Evolutionary conservation across 2,329 filamentous ascomycete species (phyloP).

Genomic region (Didymella pinodella): DNA sequence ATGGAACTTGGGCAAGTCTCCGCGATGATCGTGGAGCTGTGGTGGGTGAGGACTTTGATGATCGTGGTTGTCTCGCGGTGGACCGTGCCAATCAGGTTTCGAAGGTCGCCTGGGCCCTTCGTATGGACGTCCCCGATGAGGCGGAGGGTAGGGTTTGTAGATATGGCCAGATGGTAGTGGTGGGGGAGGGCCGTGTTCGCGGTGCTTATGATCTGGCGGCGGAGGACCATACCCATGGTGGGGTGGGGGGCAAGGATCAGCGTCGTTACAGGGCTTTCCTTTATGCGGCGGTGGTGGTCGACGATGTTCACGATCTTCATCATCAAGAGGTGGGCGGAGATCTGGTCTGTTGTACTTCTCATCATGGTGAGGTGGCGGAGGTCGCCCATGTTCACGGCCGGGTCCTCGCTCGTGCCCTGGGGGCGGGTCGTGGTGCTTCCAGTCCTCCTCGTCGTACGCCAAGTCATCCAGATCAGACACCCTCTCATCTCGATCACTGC

Average conservation of each 20-base stretch:
- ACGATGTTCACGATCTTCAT: too few relatives aligned
- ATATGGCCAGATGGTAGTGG: constrained; percentile 16
- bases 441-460: neutral
- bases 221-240: neutral
- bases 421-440: neutral
- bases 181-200: constrained; percentile 17
- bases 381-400: constrained; percentile 3
- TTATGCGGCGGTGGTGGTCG: neutral
- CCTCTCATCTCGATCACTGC: neutral
- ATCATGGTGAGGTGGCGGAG: neutral
- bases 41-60: neutral
- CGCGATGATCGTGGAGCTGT: neutral
- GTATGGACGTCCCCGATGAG: constrained; percentile 6
- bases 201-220: constrained; percentile 5
- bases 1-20: neutral
- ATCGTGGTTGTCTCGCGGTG: neutral
- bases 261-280: neutral
- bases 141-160: constrained; percentile 21
- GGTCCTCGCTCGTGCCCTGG: neutral
- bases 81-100: neutral
- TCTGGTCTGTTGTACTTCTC: neutral
- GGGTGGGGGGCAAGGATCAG: constrained; percentile 2
- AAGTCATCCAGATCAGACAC: neutral
- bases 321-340: too few relatives aligned
- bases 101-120: constrained; percentile 1